These are phyloP conservation scores for Candida orba DNA, from an alignment of 805 yeast genomes.

Conservation along the genomic window DNA sequence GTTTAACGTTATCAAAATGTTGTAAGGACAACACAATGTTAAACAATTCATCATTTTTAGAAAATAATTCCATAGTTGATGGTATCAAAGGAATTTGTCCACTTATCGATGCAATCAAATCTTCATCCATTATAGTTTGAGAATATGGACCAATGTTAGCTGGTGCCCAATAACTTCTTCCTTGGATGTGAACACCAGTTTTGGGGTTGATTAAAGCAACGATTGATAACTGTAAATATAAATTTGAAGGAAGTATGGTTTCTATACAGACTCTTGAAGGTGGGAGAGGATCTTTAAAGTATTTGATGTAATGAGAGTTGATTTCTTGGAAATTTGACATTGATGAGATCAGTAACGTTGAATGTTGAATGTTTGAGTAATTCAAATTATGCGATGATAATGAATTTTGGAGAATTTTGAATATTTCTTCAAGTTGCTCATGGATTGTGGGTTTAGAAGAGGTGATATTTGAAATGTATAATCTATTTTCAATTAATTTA, in stretches of 20 bases:
- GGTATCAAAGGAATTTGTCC: conserved; percentile 93
- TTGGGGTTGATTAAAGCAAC: conserved; percentile 38
- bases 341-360: conserved; percentile 52
- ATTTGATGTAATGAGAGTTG: conserved; percentile 51
- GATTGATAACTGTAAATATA: conserved; percentile 53
- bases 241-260: conserved; percentile 36
- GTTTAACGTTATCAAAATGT: conserved; percentile 60
- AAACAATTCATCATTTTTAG: conserved; percentile 16
- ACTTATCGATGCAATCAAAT: conserved; percentile 55
- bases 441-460: conserved; percentile 23
- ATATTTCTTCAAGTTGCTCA: conserved; percentile 43
- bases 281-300: conserved; percentile 59
- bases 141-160: conserved; percentile 98
- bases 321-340: conserved; percentile 60
- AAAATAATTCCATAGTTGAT: conserved; percentile 45
- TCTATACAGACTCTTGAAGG: conserved; percentile 88
- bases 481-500: conserved; percentile 22
- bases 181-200: conserved; percentile 81
- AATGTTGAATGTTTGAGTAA: conserved; percentile 46
- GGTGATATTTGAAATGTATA: conserved; percentile 40
- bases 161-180: conserved; percentile 97
- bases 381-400: conserved; percentile 27
- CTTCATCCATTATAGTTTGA: conserved; percentile 55
- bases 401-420: conserved; percentile 33
- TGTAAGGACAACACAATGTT: conserved; percentile 59